Evolutionary conservation across 495 filamentous ascomycete species (phyloP).

Genomic region (Neurospora intermedia): DNA sequence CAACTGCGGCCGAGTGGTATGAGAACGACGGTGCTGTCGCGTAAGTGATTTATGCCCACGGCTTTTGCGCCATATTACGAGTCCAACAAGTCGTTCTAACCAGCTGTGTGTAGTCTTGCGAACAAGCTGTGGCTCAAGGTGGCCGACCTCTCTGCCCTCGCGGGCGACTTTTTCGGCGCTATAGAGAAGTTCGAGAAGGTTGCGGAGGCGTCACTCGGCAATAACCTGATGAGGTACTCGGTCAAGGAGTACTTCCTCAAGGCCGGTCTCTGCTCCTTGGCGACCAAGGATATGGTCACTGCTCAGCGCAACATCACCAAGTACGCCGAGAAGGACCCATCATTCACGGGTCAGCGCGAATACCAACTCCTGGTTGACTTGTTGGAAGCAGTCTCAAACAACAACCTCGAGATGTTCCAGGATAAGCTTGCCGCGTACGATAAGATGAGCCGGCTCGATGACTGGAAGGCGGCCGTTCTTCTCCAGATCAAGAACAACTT

Average conservation of each 20-base stretch:
- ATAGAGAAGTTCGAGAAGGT: slow-evolving; percentile 75
- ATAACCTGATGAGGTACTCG: slow-evolving; percentile 79
- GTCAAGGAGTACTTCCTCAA: slow-evolving; percentile 92
- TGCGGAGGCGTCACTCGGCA: slow-evolving; percentile 56
- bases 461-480: slow-evolving; percentile 88
- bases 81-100: neutral
- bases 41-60: slow-evolving; percentile 34
- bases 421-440: slow-evolving; percentile 82
- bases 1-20: slow-evolving; percentile 77
- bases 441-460: slow-evolving; percentile 82
- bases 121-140: slow-evolving; percentile 87
- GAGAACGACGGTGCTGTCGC: slow-evolving; percentile 78
- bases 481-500: slow-evolving; percentile 73
- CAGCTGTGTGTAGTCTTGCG: slow-evolving; percentile 46
- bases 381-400: slow-evolving; percentile 54
- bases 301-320: slow-evolving; percentile 64
- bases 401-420: slow-evolving; percentile 68
- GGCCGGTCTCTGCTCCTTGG: slow-evolving; percentile 74
- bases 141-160: slow-evolving; percentile 74
- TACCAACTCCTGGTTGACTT: slow-evolving; percentile 70
- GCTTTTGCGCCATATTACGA: neutral
- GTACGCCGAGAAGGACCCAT: slow-evolving; percentile 72
- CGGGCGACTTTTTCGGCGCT: slow-evolving; percentile 68
- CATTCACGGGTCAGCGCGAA: slow-evolving; percentile 65
- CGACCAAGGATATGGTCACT: slow-evolving; percentile 64